A percentile compares a stretch with the other conserved stretches of the same genome.
These are phyloP conservation scores for Ascosphaera aggregata DNA, from an alignment of 2,329 filamentous ascomycete genomes.

Conservation along the genomic window DNA sequence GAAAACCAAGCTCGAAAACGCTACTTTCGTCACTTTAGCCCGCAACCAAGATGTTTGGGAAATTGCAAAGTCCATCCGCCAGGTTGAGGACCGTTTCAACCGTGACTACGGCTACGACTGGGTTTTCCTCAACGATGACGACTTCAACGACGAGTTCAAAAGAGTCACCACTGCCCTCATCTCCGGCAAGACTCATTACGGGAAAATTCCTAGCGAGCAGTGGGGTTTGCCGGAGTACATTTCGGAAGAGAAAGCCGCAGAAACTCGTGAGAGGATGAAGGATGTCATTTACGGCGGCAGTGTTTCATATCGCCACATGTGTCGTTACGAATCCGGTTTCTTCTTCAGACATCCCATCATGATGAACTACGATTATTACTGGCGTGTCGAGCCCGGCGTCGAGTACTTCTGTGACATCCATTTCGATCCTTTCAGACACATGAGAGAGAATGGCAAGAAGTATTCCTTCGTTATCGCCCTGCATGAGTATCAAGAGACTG, in stretches of 20 bases:
- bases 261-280: constrained; percentile 84
- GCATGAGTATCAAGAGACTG: constrained; percentile 93
- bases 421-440: constrained; percentile 90
- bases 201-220: constrained; percentile 70
- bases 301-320: constrained; percentile 97
- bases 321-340: constrained; percentile 95
- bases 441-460: constrained; percentile 92
- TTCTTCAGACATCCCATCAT: constrained; percentile 92
- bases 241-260: constrained; percentile 76
- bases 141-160: constrained; percentile 84
- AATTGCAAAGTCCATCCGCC: constrained; percentile 82
- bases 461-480: constrained; percentile 92
- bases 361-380: constrained; percentile 97
- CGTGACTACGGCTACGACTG: constrained; percentile 92
- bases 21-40: constrained; percentile 89
- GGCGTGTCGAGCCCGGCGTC: constrained; percentile 93
- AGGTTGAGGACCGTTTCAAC: constrained; percentile 97
- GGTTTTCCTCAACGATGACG: constrained; percentile 95
- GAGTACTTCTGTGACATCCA: constrained; percentile 90
- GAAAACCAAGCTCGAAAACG: constrained; percentile 47
- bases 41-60: constrained; percentile 92
- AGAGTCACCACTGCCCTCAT: constrained; percentile 71
- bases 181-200: constrained; percentile 84
- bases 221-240: constrained; percentile 97
- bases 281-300: constrained; percentile 97